Base-by-base conservation (phyloP, 768 basidiomycete species). In the Leucocoprinus leucothites region DNA sequence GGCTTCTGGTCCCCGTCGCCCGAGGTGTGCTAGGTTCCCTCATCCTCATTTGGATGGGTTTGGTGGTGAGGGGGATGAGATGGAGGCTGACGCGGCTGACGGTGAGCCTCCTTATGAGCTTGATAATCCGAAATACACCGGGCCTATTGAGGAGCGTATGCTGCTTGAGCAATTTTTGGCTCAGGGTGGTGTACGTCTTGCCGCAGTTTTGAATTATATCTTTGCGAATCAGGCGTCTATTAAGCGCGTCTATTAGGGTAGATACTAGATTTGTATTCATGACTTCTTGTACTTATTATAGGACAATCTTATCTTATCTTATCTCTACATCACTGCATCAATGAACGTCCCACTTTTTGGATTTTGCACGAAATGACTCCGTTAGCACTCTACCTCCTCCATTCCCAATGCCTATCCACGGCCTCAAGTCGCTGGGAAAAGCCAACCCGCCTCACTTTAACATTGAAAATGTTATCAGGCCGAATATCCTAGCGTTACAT, bases 401-500 rank as follows among this genome's bases (percentile, higher is more conserved):
- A 25, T 6, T 24, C 51, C 51, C 48, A 22, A 89, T 89, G 86
- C 69, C 83, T 3, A 87, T 89, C 67, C 80, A 75, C 57, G 88
- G 87, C 35, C 76, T 89, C 11, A 48, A 49, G n/a, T 16, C 47
- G 1, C 0, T 56, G 41, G 40, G 54, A 16, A 62, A 75, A 26
- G 69, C 76, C 0, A 75, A 80, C 8, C 93, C 95, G 0, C 68
- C 83, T 1, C 95, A 97, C 71, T 98, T 97, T 65, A 75, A 84
- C 63, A 85, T 98, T 56, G 86, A 91, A 71, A 70, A 74, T 31
- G 88, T 91, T 52, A 89, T 98, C 61, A 81, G 95, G n/a, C 88
- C 92, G 1, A 99, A 98, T 65, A 95, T 99, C 64, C 87, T 97
- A 46, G 74, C 91, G 0, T 76, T 99, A 13, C 85, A 86, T 46